These are phyloP conservation scores for Urochloa ruziziensis DNA, from an alignment of 176 grass and related monocot species.

Conservation along the genomic window DNA sequence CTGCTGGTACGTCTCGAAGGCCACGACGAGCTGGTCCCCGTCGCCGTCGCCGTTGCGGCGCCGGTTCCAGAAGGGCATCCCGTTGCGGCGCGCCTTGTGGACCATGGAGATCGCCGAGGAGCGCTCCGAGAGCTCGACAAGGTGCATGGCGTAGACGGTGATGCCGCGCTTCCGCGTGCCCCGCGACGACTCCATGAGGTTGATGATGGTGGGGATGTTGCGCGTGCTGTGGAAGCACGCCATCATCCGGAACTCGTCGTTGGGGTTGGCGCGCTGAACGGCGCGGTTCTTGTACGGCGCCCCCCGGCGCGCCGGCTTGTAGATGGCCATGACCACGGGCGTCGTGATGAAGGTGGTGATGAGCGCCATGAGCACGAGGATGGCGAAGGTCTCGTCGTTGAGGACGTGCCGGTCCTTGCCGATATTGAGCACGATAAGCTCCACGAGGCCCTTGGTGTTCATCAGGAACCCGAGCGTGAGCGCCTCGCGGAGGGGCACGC, in stretches of 20 bases:
- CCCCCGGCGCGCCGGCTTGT: conserved; percentile 42
- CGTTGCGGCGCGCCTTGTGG: conserved; percentile 53
- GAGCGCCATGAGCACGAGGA: conserved; percentile 73
- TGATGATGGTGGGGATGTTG: conserved; percentile 65
- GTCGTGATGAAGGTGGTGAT: conserved; percentile 68
- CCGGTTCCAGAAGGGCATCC: conserved; percentile 61
- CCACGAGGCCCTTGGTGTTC: no score
- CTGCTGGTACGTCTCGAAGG: conserved; percentile 60
- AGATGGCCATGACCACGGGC: conserved; percentile 53
- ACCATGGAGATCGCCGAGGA: conserved; percentile 65
- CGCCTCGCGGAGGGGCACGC: conserved; percentile 39
- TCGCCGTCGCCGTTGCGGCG: conserved; percentile 11
- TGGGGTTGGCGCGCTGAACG: conserved; percentile 24
- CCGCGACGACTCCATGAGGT: conserved; percentile 55
- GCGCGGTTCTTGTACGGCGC: conserved; percentile 58
- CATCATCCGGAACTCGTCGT: conserved; percentile 57
- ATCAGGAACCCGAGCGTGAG: conserved; percentile 54
- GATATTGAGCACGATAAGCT: no score
- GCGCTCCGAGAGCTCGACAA: conserved; percentile 55
- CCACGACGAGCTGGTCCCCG: conserved; percentile 45
- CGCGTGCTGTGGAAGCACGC: conserved; percentile 67
- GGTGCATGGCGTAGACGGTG: conserved; percentile 65
- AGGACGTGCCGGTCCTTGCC: no score
- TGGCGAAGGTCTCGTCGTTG: no score
- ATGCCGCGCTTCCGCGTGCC: conserved; percentile 36